A percentile compares a stretch with the other conserved stretches of the same genome.
Conservation (phyloP, 1,284 basidiomycete genomes). For the Ceraceosorus bombacis region DNA sequence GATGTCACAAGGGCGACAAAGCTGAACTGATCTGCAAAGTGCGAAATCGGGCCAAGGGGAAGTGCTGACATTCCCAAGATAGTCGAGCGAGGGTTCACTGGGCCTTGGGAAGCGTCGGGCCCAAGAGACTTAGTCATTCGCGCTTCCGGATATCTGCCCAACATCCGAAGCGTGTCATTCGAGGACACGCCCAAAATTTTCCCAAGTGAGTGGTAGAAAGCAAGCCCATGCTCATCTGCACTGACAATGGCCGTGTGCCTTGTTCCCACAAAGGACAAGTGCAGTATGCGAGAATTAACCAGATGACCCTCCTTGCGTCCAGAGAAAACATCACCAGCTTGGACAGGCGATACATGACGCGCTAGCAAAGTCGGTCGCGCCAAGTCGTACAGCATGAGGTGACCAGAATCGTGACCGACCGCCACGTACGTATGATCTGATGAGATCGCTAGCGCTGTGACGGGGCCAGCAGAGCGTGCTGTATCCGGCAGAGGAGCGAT, state of each 20-base stretch:
- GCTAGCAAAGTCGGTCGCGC: slow-evolving; percentile 57
- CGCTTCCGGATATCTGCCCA: slow-evolving; percentile 66
- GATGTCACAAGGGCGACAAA: slow-evolving; percentile 81
- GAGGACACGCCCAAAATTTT: slow-evolving; percentile 93
- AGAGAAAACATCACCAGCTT: slow-evolving; percentile 60
- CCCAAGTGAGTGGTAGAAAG: slow-evolving; percentile 91
- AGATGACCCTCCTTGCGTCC: slow-evolving; percentile 91
- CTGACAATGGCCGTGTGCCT: slow-evolving; percentile 88
- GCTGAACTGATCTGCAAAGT: slow-evolving; percentile 74
- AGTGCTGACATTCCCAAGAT: slow-evolving; percentile 73
- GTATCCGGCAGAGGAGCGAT: slow-evolving; percentile 60
- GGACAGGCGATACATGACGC: slow-evolving; percentile 66
- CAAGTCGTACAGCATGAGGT: slow-evolving; percentile 80
- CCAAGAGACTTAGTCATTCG: slow-evolving; percentile 15
- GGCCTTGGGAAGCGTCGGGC: too few species aligned
- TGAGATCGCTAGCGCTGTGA: slow-evolving; percentile 82
- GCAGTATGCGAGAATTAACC: slow-evolving; percentile 72
- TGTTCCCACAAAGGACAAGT: slow-evolving; percentile 81
- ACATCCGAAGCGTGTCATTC: slow-evolving; percentile 83
- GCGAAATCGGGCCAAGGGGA: slow-evolving; percentile 68
- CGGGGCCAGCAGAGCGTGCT: slow-evolving; percentile 57
- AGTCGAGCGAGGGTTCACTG: slow-evolving; percentile 46
- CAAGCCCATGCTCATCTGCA: slow-evolving; percentile 81
- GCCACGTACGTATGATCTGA: slow-evolving; percentile 89
- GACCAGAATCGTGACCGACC: slow-evolving; percentile 75